These are phyloP conservation scores for Aspergillus neotritici DNA, from an alignment of 2,329 filamentous ascomycete species.

Conservation along the genomic window DNA sequence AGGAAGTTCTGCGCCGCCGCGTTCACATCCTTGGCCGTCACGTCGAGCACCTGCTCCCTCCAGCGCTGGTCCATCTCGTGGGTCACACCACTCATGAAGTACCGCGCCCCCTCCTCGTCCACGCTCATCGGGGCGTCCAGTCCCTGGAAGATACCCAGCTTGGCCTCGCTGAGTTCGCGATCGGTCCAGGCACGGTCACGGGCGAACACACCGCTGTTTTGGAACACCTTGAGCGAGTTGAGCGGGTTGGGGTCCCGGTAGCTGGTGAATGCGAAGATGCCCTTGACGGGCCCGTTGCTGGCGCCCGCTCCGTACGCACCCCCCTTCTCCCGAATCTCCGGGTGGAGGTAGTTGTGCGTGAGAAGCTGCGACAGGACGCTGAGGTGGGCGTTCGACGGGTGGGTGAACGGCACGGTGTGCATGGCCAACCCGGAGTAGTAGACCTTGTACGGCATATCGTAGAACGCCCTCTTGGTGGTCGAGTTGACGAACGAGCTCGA, in stretches of 20 bases:
- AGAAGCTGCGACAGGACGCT: conserved; percentile 86
- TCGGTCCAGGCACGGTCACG: conserved; percentile 73
- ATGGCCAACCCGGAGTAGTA: conserved; percentile 84
- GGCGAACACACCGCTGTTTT: conserved; percentile 75
- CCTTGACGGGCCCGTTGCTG: conserved; percentile 71
- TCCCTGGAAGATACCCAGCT: conserved; percentile 86
- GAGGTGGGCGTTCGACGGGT: conserved; percentile 68
- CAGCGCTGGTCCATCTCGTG: conserved; percentile 83
- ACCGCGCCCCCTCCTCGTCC: conserved; percentile 77
- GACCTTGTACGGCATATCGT: conserved; percentile 92
- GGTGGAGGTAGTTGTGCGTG: conserved; percentile 93
- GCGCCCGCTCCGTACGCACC: conserved; percentile 93
- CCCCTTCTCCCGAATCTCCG: conserved; percentile 95
- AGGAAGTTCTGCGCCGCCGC: conserved; percentile 77
- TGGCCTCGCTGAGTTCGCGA: conserved; percentile 88
- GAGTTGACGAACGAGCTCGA: conserved; percentile 27
- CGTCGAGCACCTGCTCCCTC: conserved; percentile 79
- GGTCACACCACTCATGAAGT: conserved; percentile 78
- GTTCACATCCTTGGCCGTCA: conserved; percentile 72
- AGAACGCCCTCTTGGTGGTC: conserved; percentile 66
- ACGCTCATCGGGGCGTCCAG: conserved; percentile 86
- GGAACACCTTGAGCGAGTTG: conserved; percentile 82
- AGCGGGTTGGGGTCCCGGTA: conserved; percentile 94
- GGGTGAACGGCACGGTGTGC: conserved; percentile 76
- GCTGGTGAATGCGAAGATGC: conserved; percentile 88